phyloP scores from a whole-genome alignment of 108 stramenopile genomes.

The Mediolabrus comicus region DNA sequence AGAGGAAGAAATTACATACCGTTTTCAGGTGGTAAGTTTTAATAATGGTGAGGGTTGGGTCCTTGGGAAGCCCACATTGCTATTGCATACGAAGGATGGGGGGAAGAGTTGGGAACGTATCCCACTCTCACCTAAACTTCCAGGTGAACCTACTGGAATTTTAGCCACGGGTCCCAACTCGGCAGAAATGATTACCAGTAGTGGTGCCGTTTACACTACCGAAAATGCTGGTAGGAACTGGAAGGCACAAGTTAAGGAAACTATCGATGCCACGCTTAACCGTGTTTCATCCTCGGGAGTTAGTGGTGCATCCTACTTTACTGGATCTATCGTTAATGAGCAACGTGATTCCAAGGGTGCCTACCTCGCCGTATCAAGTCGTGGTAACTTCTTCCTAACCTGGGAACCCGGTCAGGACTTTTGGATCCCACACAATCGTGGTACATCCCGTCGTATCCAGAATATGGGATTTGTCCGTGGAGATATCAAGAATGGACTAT shows the following conservation, averaged over 20 bases:
- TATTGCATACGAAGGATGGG: constrained; percentile 92
- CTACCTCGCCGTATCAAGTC: constrained; percentile 89
- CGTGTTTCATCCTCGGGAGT: constrained; percentile 89
- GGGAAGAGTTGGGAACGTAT: constrained; percentile 97
- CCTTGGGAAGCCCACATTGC: constrained; percentile 92
- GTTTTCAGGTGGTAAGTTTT: constrained; percentile 87
- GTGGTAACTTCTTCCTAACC: constrained; percentile 97
- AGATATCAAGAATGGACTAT: constrained; percentile 90
- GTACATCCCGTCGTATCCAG: constrained; percentile 93
- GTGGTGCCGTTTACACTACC: constrained; percentile 92
- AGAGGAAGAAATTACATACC: constrained; percentile 94
- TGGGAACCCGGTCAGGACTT: constrained; percentile 98
- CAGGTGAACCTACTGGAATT: constrained; percentile 92
- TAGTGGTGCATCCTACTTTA: constrained; percentile 93
- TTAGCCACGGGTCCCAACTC: constrained; percentile 81
- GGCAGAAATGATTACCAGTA: constrained; percentile 96
- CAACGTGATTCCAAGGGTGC: constrained; percentile 82
- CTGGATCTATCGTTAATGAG: constrained; percentile 90
- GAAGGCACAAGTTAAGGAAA: constrained; percentile 98
- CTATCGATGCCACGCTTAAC: constrained; percentile 97
- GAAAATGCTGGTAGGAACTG: constrained; percentile 96
- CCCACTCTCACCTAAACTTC: constrained; percentile 95
- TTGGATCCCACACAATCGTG: constrained; percentile 98
- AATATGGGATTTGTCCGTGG: constrained; percentile 96
- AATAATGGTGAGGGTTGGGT: constrained; percentile 95